Percentiles rank a stretch among this genome's conserved stretches.
phyloP scores from a whole-genome alignment of 2,329 filamentous ascomycete genomes.

The Clonostachys rhizophaga region DNA sequence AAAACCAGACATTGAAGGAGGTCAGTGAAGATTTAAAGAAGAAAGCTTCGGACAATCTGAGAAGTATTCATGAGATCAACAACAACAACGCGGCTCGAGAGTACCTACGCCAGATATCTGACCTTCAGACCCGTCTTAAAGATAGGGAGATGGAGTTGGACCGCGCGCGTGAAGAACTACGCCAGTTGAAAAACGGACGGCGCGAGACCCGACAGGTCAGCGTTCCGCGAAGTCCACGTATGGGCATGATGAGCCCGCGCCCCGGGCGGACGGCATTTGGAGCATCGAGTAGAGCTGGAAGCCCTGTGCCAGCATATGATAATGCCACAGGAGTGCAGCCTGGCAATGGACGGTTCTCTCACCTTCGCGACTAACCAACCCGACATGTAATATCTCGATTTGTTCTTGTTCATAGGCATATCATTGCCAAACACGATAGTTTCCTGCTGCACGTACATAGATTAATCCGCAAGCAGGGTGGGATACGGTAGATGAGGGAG shows the following conservation, averaged over 20 bases:
- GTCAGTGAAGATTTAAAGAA: constrained; percentile 32
- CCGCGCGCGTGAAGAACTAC: constrained; percentile 41
- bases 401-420: too few species aligned
- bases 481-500: too few species aligned
- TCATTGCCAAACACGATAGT: too few species aligned
- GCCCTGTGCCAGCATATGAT: constrained; percentile 27
- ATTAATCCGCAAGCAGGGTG: too few species aligned
- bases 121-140: constrained; percentile 33
- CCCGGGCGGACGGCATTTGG: constrained; percentile 4
- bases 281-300: constrained; percentile 43
- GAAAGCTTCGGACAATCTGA: constrained; percentile 37
- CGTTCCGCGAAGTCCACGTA: constrained; percentile 53
- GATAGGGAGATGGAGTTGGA: constrained; percentile 49
- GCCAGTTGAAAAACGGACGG: constrained; percentile 38
- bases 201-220: constrained; percentile 52
- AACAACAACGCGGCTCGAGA: constrained; percentile 22
- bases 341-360: constrained; percentile 1
- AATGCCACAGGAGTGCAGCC: not conserved
- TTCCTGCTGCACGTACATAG: too few species aligned
- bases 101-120: constrained; percentile 29
- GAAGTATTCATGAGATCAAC: constrained; percentile 42
- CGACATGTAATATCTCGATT: too few species aligned
- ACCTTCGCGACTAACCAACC: too few species aligned
- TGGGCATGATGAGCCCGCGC: constrained; percentile 46
- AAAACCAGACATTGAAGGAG: constrained; percentile 39